Percentiles rank a stretch among this genome's conserved stretches.
These are phyloP conservation scores for Pseudogymnoascus pannorum DNA, from an alignment of 2,329 filamentous ascomycete species.

Conservation along the genomic window DNA sequence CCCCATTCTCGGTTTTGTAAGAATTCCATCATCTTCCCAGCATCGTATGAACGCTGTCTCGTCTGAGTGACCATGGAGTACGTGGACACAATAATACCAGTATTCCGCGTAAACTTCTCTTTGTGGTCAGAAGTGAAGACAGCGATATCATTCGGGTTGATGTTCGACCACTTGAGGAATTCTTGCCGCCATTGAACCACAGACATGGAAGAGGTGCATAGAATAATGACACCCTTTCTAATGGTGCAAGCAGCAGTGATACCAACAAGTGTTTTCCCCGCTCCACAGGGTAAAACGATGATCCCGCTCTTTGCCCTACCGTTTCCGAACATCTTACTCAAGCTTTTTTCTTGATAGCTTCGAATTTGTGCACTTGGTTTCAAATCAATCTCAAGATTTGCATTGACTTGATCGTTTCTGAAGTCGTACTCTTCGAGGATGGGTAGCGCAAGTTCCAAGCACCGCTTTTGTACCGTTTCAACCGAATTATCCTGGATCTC, in stretches of 20 bases:
- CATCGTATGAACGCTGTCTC: conserved; percentile 79
- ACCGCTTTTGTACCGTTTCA: conserved; percentile 82
- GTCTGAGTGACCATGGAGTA: conserved; percentile 99
- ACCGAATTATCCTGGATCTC: conserved; percentile 79
- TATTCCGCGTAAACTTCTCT: conserved; percentile 74
- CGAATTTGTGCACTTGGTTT: conserved; percentile 85
- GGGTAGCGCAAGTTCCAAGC: conserved; percentile 76
- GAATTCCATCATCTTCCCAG: conserved; percentile 97
- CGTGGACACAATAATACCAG: conserved; percentile 93
- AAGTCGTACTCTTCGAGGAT: conserved; percentile 98
- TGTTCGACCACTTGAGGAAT: conserved; percentile 99
- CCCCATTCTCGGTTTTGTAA: conserved; percentile 88
- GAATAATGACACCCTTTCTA: conserved; percentile 90
- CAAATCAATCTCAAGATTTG: conserved; percentile 88
- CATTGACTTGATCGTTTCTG: conserved; percentile 79
- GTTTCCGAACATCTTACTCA: conserved; percentile 99
- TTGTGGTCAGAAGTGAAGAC: conserved; percentile 95
- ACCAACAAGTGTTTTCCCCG: conserved; percentile 95
- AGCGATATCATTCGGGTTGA: conserved; percentile 85
- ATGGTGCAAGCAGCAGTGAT: conserved; percentile 97
- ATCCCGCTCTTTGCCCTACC: conserved; percentile 95
- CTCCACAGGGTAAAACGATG: conserved; percentile 92
- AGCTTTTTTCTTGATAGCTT: conserved; percentile 91
- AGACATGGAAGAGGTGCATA: conserved; percentile 97
- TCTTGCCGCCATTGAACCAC: conserved; percentile 95